A percentile compares a stretch with the other conserved stretches of the same genome.
Evolutionary conservation across 768 basidiomycete genomes (phyloP).

Genomic region (Pulveroboletus sp.): DNA sequence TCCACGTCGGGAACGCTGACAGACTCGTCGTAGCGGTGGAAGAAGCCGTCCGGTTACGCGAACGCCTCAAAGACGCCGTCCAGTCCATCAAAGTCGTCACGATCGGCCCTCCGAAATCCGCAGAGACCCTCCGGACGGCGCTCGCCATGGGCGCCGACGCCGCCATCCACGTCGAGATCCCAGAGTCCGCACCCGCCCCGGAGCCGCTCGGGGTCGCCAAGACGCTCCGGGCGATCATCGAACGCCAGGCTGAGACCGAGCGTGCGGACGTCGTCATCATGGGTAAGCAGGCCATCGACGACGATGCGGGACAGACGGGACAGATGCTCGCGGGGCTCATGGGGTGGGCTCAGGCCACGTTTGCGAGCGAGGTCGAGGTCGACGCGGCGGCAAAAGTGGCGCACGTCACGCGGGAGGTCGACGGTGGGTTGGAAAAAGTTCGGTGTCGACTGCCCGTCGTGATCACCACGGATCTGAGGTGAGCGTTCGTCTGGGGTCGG

Average conservation of each 20-base stretch:
- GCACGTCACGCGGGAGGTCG: constrained; percentile 82
- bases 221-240: constrained; percentile 72
- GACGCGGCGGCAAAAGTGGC: constrained; percentile 61
- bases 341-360: constrained; percentile 92
- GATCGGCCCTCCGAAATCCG: constrained; percentile 88
- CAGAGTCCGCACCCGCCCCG: constrained; percentile 65
- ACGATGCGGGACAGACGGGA: constrained; percentile 92
- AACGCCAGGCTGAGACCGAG: constrained; percentile 51
- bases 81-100: constrained; percentile 88
- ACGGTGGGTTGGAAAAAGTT: constrained; percentile 87
- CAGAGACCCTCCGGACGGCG: constrained; percentile 90
- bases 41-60: constrained; percentile 93
- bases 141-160: constrained; percentile 97
- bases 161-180: constrained; percentile 84
- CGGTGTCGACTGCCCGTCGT: constrained; percentile 76
- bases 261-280: constrained; percentile 85
- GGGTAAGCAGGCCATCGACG: constrained; percentile 98
- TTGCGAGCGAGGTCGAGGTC: constrained; percentile 83
- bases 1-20: not conserved
- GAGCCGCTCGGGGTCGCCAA: constrained; percentile 93
- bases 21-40: constrained; percentile 67
- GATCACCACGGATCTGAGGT: constrained; percentile 91
- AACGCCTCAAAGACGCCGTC: constrained; percentile 69
- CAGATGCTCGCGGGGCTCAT: constrained; percentile 95
- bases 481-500: constrained; percentile 29